Conservation (phyloP, 345 rosid species). For the Pistacia atlantica region DNA sequence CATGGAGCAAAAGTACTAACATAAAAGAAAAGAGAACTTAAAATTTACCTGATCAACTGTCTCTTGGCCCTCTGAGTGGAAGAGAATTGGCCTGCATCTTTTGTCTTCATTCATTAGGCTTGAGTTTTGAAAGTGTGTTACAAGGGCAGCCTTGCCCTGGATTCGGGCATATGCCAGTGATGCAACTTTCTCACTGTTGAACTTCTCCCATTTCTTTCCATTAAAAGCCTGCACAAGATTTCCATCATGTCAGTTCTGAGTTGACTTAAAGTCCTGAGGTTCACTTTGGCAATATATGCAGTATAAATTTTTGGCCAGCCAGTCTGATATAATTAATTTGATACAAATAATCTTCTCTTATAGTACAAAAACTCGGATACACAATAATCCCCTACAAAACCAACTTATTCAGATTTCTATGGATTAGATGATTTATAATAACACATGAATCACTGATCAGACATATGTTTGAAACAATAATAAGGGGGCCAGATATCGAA, state of each 20-base stretch:
- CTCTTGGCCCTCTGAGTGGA: constrained; percentile 67
- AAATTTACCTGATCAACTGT: constrained; percentile 59
- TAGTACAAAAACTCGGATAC: neutral
- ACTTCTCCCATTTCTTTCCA: constrained; percentile 96
- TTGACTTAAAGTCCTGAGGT: neutral
- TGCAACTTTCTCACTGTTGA: constrained; percentile 94
- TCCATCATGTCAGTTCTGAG: constrained; percentile 15
- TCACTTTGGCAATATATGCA: neutral
- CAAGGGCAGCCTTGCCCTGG: constrained; percentile 93
- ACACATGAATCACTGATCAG: neutral
- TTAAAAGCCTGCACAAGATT: constrained; percentile 64
- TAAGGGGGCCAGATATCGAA: constrained; percentile 22
- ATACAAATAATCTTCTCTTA: neutral
- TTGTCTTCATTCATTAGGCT: constrained; percentile 85
- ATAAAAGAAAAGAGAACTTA: neutral
- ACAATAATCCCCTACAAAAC: neutral
- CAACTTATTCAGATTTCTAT: constrained; percentile 1
- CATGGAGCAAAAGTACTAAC: neutral
- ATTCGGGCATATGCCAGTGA: constrained; percentile 89
- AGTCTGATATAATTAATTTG: constrained; percentile 3
- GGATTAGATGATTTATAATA: neutral
- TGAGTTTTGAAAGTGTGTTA: constrained; percentile 85
- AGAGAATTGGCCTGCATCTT: constrained; percentile 74
- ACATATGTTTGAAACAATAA: neutral
- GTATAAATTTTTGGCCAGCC: neutral